Conservation (phyloP, 257 asterid genomes). For the Ligustrum vulgare region DNA sequence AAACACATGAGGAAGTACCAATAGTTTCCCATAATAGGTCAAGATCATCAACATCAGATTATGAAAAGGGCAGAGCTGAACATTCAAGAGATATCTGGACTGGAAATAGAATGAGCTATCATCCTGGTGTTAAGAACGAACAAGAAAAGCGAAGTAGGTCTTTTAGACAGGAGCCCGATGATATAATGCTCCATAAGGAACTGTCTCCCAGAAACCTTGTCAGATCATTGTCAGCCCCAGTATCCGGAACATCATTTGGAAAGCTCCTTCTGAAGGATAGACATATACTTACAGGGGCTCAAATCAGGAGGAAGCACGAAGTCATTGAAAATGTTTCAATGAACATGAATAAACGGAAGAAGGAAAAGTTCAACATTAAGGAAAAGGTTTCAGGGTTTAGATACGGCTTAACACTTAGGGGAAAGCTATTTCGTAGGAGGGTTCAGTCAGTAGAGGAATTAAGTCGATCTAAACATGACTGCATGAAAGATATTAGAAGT, state of each 20-base stretch:
- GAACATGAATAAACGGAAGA: constrained; percentile 61
- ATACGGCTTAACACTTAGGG: constrained; percentile 73
- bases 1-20: constrained; percentile 44
- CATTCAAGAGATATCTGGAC: constrained; percentile 35
- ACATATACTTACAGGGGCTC: constrained; percentile 70
- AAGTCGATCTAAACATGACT: constrained; percentile 37
- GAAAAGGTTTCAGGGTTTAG: constrained; percentile 83
- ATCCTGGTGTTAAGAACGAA: constrained; percentile 35
- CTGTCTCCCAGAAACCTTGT: constrained; percentile 70
- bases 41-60: constrained; percentile 36
- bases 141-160: constrained; percentile 53
- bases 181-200: constrained; percentile 43
- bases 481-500: constrained; percentile 49
- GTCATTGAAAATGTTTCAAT: constrained; percentile 55
- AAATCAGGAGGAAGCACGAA: constrained; percentile 82
- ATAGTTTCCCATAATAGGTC: constrained; percentile 44
- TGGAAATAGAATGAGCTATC: constrained; percentile 32
- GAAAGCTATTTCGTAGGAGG: constrained; percentile 79
- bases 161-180: constrained; percentile 58
- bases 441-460: constrained; percentile 50
- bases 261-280: constrained; percentile 92
- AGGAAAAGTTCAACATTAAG: constrained; percentile 74
- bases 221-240: constrained; percentile 93
- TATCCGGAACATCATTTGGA: constrained; percentile 80
- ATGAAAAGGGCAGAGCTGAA: constrained; percentile 34